Evolutionary conservation across 805 yeast genomes (phyloP).

Genomic region (Lipomyces japonicus): DNA sequence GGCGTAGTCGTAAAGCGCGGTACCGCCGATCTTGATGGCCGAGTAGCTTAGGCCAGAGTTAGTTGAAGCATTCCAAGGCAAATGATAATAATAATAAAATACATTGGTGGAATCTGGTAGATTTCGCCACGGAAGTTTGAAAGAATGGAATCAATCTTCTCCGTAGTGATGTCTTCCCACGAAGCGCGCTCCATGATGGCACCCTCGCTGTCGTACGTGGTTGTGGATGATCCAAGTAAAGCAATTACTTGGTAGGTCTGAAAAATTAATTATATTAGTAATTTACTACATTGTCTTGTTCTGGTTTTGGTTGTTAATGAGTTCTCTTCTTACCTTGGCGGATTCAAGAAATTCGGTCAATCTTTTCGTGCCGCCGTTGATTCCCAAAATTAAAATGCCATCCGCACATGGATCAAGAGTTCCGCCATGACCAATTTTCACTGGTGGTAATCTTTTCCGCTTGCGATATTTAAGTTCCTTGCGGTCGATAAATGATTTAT

Average conservation of each 20-base stretch:
- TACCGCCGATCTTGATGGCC: conserved; percentile 92
- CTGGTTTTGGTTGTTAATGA: too few relatives aligned
- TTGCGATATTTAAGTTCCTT: conserved; percentile 47
- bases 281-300: background rate
- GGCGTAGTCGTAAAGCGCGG: conserved; percentile 91
- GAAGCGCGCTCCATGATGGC: conserved; percentile 60
- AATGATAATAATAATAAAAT: background rate
- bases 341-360: conserved; percentile 69
- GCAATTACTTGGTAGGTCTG: conserved; percentile 70
- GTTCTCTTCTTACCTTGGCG: conserved; percentile 48
- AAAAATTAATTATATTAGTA: background rate
- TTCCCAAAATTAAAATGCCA: conserved; percentile 87
- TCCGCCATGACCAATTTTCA: conserved; percentile 98
- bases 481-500: conserved; percentile 57
- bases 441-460: conserved; percentile 38
- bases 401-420: conserved; percentile 93
- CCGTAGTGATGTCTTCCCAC: conserved; percentile 54
- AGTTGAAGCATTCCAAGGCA: background rate
- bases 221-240: conserved; percentile 81
- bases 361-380: conserved; percentile 87
- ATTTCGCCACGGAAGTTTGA: conserved; percentile 73
- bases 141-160: conserved; percentile 48
- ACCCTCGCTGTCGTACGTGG: conserved; percentile 93
- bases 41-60: conserved; percentile 45
- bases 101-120: conserved; percentile 90